These are phyloP conservation scores for Coniferiporia weirii DNA, from an alignment of 1,284 basidiomycete genomes.

Conservation along the genomic window DNA sequence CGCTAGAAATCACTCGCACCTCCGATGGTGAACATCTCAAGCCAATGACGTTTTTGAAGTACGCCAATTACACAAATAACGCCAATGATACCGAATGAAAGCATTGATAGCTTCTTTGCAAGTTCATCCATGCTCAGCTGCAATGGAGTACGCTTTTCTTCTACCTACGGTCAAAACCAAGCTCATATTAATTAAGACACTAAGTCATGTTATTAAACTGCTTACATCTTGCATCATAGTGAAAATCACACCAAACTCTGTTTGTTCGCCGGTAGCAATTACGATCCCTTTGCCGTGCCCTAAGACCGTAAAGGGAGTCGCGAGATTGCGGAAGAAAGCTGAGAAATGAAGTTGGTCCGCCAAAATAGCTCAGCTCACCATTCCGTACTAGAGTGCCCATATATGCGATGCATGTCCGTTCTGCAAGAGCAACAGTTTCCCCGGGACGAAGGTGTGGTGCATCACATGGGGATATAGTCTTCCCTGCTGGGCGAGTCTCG, in stretches of 20 bases:
- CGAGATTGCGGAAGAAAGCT: not conserved
- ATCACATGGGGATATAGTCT: constrained; percentile 54
- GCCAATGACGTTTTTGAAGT: constrained; percentile 81
- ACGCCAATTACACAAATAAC: constrained; percentile 91
- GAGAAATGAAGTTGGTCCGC: constrained; percentile 15
- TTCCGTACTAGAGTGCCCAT: constrained; percentile 97
- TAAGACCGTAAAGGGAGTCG: constrained; percentile 28
- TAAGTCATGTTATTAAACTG: constrained; percentile 10
- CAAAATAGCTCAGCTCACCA: constrained; percentile 41
- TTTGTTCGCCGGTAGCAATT: constrained; percentile 83
- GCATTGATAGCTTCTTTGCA: constrained; percentile 84
- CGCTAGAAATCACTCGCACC: constrained; percentile 43
- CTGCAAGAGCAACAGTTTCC: constrained; percentile 72
- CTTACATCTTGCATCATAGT: constrained; percentile 95
- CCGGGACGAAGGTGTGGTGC: constrained; percentile 25
- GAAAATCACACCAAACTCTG: constrained; percentile 96
- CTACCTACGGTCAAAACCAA: constrained; percentile 47
- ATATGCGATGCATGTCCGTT: constrained; percentile 86
- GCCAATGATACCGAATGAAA: constrained; percentile 92
- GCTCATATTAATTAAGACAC: not conserved
- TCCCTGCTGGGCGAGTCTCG: constrained; percentile 81
- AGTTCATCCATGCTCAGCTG: constrained; percentile 97
- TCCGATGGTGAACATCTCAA: constrained; percentile 99
- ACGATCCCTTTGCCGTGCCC: constrained; percentile 86
- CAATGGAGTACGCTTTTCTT: constrained; percentile 90